Conservation (phyloP, 768 basidiomycete genomes). For the Piloderma croceum region DNA sequence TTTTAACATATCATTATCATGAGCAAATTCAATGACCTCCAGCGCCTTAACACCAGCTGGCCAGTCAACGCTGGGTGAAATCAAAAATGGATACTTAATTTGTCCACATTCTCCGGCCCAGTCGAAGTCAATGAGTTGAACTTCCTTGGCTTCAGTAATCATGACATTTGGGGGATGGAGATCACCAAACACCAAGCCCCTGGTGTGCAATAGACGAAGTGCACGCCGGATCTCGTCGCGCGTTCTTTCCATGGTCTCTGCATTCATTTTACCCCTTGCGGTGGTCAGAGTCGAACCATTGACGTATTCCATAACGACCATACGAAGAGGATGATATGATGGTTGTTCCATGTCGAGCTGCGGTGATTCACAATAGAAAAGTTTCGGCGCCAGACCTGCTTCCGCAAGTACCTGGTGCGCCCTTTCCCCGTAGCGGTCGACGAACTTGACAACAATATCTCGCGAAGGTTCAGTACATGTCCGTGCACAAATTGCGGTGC, state of each 20-base stretch:
- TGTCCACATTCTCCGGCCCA: too few species aligned
- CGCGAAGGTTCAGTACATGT: background rate
- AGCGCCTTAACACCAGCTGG: too few species aligned
- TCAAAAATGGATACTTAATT: too few species aligned
- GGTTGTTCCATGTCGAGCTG: too few species aligned
- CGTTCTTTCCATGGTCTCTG: too few species aligned
- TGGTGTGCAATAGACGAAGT: background rate
- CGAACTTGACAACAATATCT: constrained; percentile 31
- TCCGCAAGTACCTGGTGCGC: constrained; percentile 23
- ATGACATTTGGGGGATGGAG: background rate
- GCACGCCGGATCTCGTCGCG: too few species aligned
- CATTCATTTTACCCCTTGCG: too few species aligned
- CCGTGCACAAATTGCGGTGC: constrained; percentile 20
- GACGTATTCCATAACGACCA: constrained; percentile 29
- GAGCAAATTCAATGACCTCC: too few species aligned
- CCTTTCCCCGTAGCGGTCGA: constrained; percentile 19
- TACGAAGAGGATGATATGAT: constrained; percentile 14
- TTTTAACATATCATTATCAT: too few species aligned
- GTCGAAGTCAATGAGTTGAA: background rate
- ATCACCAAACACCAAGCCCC: background rate
- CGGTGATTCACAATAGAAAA: constrained; percentile 18
- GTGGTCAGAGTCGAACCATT: too few species aligned
- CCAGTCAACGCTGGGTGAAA: too few species aligned
- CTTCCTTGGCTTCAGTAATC: background rate
- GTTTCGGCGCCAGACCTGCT: constrained; percentile 15